phyloP scores from a whole-genome alignment of 495 filamentous ascomycete species.

The Elasticomyces elasticus region DNA sequence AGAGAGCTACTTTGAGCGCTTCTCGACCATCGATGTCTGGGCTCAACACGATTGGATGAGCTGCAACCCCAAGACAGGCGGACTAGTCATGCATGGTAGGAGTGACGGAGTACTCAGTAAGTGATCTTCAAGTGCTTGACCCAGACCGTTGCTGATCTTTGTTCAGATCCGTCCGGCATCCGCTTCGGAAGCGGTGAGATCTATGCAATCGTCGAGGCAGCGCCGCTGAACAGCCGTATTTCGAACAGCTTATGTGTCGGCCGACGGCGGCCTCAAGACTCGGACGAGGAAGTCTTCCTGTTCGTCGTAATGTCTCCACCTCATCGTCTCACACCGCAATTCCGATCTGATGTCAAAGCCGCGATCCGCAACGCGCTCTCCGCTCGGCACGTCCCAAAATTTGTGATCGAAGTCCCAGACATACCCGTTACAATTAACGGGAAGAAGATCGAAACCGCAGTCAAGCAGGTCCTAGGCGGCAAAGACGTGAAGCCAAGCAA shows the following conservation, averaged over 20 bases:
- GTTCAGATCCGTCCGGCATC: constrained; percentile 66
- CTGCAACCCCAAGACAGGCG: constrained; percentile 56
- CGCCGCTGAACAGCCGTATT: constrained; percentile 37
- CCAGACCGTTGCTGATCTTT: background rate
- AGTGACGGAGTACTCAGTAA: constrained; percentile 53
- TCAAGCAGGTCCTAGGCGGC: constrained; percentile 75
- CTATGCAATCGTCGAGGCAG: constrained; percentile 60
- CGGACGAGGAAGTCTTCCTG: constrained; percentile 64
- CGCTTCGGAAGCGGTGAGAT: constrained; percentile 81
- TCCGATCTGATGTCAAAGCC: constrained; percentile 51
- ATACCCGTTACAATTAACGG: constrained; percentile 76
- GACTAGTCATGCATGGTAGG: constrained; percentile 63
- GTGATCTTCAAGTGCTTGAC: background rate
- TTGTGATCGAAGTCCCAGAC: constrained; percentile 65
- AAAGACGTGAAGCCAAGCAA: constrained; percentile 62
- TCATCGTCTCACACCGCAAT: constrained; percentile 38
- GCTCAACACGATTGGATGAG: constrained; percentile 71
- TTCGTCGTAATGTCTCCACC: constrained; percentile 62
- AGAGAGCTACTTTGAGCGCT: constrained; percentile 62
- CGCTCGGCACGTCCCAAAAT: constrained; percentile 65
- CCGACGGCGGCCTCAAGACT: constrained; percentile 56
- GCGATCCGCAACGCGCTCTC: constrained; percentile 54
- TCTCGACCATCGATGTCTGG: constrained; percentile 53
- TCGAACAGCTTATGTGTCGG: constrained; percentile 60
- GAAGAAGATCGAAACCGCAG: constrained; percentile 76